These are phyloP conservation scores for Biancaea sappan DNA, from an alignment of 306 rosid species.

Conservation along the genomic window DNA sequence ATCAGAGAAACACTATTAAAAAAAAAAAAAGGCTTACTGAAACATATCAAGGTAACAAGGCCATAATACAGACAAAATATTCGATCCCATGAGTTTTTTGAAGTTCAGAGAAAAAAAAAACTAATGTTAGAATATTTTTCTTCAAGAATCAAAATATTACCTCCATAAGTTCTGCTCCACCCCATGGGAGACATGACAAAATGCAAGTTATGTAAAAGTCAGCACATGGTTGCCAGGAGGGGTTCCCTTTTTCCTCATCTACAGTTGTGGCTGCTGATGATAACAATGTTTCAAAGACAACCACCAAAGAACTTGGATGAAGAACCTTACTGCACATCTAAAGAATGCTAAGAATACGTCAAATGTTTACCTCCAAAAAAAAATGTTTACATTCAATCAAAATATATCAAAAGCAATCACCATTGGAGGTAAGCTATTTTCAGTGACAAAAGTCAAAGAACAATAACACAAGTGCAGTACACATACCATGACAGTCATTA, in stretches of 20 bases:
- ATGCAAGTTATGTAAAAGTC: conserved; percentile 92
- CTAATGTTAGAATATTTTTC: background rate
- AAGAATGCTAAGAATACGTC: conserved; percentile 30
- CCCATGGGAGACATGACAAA: conserved; percentile 97
- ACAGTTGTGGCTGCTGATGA: conserved; percentile 98
- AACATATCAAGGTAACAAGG: conserved; percentile 1
- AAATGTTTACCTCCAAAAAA: background rate
- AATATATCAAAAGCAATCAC: conserved; percentile 7
- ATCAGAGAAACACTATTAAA: background rate
- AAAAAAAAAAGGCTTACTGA: background rate
- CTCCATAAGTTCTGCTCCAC: conserved; percentile 96
- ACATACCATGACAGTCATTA: conserved; percentile 85
- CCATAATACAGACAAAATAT: conserved; percentile 4
- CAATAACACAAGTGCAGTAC: too few species aligned
- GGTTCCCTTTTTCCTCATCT: conserved; percentile 97
- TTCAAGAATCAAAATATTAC: conserved; percentile 49
- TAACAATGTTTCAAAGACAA: conserved; percentile 80
- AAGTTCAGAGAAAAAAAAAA: background rate
- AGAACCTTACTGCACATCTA: conserved; percentile 97
- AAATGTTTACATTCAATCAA: conserved; percentile 19
- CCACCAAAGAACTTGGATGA: conserved; percentile 82
- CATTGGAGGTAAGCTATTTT: conserved; percentile 2
- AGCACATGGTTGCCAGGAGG: conserved; percentile 96
- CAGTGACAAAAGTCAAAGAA: background rate
- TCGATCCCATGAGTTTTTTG: conserved; percentile 2